phyloP scores from a whole-genome alignment of 768 basidiomycete species.

The Hericium rajendrae region DNA sequence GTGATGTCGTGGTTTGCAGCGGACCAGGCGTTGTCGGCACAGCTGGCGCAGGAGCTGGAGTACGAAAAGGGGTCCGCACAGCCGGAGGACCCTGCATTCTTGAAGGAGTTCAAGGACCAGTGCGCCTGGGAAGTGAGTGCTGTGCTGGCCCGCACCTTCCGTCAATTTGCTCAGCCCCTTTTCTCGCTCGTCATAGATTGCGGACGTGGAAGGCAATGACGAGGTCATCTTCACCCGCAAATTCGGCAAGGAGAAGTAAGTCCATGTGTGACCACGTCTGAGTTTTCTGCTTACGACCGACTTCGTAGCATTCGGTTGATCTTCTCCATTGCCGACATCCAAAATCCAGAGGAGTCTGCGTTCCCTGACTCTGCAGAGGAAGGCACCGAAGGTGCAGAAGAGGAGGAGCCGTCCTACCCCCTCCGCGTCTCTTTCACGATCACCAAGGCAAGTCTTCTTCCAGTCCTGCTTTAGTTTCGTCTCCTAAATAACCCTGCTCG shows the following conservation, averaged over 20 bases:
- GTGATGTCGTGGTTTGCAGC: slow-evolving; percentile 30
- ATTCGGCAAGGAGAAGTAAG: slow-evolving; percentile 86
- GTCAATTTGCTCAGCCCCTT: background rate
- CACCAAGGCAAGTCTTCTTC: slow-evolving; percentile 52
- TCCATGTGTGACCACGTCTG: slow-evolving; percentile 8
- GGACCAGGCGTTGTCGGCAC: slow-evolving; percentile 65
- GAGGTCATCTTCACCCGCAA: slow-evolving; percentile 75
- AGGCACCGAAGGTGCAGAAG: slow-evolving; percentile 32
- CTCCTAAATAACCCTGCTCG: background rate
- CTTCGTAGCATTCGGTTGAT: slow-evolving; percentile 65
- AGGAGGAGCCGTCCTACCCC: slow-evolving; percentile 42
- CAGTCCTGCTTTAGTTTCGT: background rate
- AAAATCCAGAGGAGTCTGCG: slow-evolving; percentile 31
- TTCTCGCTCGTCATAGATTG: slow-evolving; percentile 36
- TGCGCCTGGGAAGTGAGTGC: slow-evolving; percentile 68
- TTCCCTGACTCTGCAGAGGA: slow-evolving; percentile 17
- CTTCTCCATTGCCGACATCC: slow-evolving; percentile 89
- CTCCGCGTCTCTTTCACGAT: slow-evolving; percentile 76
- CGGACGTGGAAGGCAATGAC: slow-evolving; percentile 63
- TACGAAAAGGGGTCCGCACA: slow-evolving; percentile 66
- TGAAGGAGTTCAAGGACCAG: slow-evolving; percentile 62
- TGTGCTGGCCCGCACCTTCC: background rate
- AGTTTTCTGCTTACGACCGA: too few relatives aligned
- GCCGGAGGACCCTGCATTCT: slow-evolving; percentile 55
- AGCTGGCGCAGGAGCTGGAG: slow-evolving; percentile 72